Conservation (phyloP, 306 rosid species). For the Adenanthera pavonina region DNA sequence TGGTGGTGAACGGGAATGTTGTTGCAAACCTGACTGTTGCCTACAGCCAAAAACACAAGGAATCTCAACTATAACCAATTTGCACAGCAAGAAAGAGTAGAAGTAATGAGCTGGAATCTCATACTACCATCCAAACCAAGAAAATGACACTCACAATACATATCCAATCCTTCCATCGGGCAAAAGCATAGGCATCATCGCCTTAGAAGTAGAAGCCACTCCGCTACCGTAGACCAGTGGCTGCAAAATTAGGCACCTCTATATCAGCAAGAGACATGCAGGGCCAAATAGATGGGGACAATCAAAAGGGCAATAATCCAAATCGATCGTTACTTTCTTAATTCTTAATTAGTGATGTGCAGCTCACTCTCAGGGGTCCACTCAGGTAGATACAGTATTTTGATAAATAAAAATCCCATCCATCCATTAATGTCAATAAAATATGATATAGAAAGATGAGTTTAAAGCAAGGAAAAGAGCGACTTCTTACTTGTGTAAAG, state of each 20-base stretch:
- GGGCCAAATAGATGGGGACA: not conserved
- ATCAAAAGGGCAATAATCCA: slow-evolving; percentile 6
- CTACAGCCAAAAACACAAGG: slow-evolving; percentile 38
- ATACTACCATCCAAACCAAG: slow-evolving; percentile 27
- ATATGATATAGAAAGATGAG: not conserved
- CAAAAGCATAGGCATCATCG: slow-evolving; percentile 77
- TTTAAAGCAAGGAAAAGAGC: slow-evolving; percentile 8
- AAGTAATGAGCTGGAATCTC: slow-evolving; percentile 9
- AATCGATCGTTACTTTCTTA: not conserved
- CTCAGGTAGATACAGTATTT: slow-evolving; percentile 16
- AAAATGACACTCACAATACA: slow-evolving; percentile 61
- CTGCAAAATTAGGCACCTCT: slow-evolving; percentile 53
- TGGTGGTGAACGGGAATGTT: slow-evolving; percentile 42
- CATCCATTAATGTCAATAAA: not conserved
- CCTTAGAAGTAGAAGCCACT: slow-evolving; percentile 62
- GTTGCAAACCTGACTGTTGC: slow-evolving; percentile 65
- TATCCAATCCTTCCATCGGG: slow-evolving; percentile 76
- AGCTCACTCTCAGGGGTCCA: slow-evolving; percentile 3
- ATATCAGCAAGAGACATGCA: slow-evolving; percentile 38
- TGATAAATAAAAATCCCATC: not conserved
- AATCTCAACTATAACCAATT: slow-evolving; percentile 23
- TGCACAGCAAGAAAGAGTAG: slow-evolving; percentile 3
- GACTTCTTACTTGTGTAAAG: slow-evolving; percentile 72
- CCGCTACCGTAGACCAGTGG: slow-evolving; percentile 73
- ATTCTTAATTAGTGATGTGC: not conserved